Conservation (phyloP, 1,284 basidiomycete species). For the Apiotrichum gamsii region DNA sequence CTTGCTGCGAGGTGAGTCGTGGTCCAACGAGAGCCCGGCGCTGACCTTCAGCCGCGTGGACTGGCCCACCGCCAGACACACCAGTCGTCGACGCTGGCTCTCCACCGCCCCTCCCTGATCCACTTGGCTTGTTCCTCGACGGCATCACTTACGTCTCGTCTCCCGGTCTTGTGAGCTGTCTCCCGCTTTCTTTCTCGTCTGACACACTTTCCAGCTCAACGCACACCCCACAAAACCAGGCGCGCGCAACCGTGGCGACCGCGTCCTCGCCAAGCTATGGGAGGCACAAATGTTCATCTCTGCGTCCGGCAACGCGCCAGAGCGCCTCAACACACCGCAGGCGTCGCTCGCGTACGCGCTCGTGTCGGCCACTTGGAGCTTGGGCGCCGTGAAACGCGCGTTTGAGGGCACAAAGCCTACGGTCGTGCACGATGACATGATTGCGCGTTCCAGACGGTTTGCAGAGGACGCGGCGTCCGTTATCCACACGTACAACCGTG, state of each 20-base stretch:
- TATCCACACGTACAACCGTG: slow-evolving; percentile 1
- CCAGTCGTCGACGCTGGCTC: too few species aligned
- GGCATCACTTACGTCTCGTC: slow-evolving; percentile 7
- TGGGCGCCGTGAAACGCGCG: slow-evolving; percentile 12
- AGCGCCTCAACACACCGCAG: background rate
- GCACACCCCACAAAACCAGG: slow-evolving; percentile 10
- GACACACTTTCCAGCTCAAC: slow-evolving; percentile 4
- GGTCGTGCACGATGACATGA: slow-evolving; percentile 4
- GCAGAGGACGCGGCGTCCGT: slow-evolving; percentile 4
- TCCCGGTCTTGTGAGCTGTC: slow-evolving; percentile 9
- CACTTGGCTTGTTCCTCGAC: slow-evolving; percentile 10
- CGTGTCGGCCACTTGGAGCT: slow-evolving; percentile 6
- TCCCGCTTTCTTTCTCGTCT: background rate
- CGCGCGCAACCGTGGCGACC: slow-evolving; percentile 10
- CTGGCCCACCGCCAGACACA: background rate
- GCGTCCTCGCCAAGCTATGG: slow-evolving; percentile 15
- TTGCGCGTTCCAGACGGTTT: slow-evolving; percentile 1
- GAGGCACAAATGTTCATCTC: slow-evolving; percentile 16
- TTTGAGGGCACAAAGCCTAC: background rate
- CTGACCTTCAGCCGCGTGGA: background rate
- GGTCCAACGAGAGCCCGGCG: background rate
- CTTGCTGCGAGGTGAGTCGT: background rate
- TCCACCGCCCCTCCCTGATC: background rate
- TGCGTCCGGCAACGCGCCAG: background rate
- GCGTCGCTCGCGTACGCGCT: slow-evolving; percentile 8